A percentile compares a stretch with the other conserved stretches of the same genome.
phyloP scores from a whole-genome alignment of 176 grass and related monocot species.

The Tuctoria greenei region DNA sequence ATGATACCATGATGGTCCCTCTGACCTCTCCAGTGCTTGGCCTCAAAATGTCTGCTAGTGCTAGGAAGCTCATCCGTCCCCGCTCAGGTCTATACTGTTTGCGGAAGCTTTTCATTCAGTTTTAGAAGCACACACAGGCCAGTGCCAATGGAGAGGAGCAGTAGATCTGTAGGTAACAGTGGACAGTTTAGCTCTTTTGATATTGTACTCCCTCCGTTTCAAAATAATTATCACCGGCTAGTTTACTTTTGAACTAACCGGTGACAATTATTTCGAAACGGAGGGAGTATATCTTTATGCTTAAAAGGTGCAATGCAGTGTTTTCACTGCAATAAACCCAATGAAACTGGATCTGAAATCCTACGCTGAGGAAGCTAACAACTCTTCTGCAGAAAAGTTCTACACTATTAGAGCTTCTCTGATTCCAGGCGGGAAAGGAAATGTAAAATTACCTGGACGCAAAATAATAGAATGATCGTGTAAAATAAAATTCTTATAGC shows the following conservation, averaged over 20 bases:
- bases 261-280: too few relatives aligned
- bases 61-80: constrained; percentile 86
- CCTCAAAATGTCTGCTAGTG: constrained; percentile 76
- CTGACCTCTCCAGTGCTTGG: constrained; percentile 68
- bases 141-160: constrained; percentile 72
- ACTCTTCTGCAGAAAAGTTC: neutral
- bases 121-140: constrained; percentile 85
- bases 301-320: neutral
- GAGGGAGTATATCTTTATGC: neutral
- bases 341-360: neutral
- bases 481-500: too few relatives aligned
- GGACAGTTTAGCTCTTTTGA: constrained; percentile 3
- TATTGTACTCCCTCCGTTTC: too few relatives aligned
- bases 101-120: constrained; percentile 78
- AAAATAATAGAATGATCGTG: neutral
- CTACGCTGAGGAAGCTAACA: neutral
- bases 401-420: neutral
- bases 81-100: constrained; percentile 54
- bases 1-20: constrained; percentile 77
- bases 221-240: too few relatives aligned
- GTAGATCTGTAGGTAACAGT: constrained; percentile 49
- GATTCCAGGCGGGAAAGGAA: neutral
- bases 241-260: too few relatives aligned
- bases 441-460: too few relatives aligned
- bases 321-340: neutral